A percentile compares a stretch with the other conserved stretches of the same genome.
Conservation (phyloP, 2,329 filamentous ascomycete genomes). For the Rugonectria rugulosa region DNA sequence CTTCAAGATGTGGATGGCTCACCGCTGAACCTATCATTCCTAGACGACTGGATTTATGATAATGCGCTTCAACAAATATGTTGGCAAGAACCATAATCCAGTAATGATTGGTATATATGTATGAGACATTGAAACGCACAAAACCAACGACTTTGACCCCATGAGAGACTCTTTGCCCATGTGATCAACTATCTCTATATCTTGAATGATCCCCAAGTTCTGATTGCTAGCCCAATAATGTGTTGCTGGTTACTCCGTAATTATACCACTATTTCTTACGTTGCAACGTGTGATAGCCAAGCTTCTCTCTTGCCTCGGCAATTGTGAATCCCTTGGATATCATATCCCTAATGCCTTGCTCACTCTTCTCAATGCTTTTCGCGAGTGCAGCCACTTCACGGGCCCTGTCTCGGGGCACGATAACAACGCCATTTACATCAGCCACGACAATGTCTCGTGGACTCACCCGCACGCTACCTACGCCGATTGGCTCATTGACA, state of each 20-base stretch:
- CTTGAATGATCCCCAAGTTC: too few relatives aligned
- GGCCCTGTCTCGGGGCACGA: constrained; percentile 28
- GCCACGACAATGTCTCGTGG: constrained; percentile 42
- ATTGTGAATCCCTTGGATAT: constrained; percentile 22
- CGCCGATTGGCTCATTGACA: constrained; percentile 39
- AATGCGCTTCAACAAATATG: neutral
- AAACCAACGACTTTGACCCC: too few relatives aligned
- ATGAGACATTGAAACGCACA: neutral
- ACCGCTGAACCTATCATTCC: neutral
- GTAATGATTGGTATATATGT: neutral
- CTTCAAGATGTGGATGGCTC: neutral
- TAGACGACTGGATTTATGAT: neutral
- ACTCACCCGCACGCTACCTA: constrained; percentile 39
- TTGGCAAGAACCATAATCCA: neutral
- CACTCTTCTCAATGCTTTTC: constrained; percentile 24
- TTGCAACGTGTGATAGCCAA: constrained; percentile 31
- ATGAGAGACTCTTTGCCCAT: neutral
- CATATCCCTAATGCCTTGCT: constrained; percentile 22
- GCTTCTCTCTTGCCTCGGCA: constrained; percentile 20
- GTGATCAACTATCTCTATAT: too few relatives aligned
- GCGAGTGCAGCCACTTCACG: constrained; percentile 26
- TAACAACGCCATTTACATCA: constrained; percentile 35
- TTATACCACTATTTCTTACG: constrained; percentile 13
- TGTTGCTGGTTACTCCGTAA: too few relatives aligned
- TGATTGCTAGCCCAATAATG: too few relatives aligned